A percentile compares a stretch with the other conserved stretches of the same genome.
Evolutionary conservation across 2,329 filamentous ascomycete genomes (phyloP).

Genomic region (Orbilia brochopaga): DNA sequence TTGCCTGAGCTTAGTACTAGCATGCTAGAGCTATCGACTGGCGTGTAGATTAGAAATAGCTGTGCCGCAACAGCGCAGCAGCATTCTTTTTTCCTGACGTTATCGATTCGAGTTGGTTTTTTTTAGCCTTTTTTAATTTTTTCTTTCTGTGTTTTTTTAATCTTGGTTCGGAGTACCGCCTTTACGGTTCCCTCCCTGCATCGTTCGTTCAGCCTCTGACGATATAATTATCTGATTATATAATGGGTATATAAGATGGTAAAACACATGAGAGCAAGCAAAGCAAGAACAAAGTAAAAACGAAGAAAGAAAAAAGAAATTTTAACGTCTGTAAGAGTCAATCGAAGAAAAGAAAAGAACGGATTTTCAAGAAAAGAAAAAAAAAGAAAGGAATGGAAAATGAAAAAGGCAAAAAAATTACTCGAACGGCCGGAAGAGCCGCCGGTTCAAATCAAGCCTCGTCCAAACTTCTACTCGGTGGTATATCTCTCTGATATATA

Average conservation of each 20-base stretch:
- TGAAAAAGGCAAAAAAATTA: background rate
- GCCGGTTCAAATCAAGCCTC: conserved; percentile 1
- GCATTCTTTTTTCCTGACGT: conserved; percentile 12
- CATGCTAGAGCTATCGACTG: background rate
- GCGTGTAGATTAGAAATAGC: conserved; percentile 11
- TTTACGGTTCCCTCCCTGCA: conserved; percentile 1
- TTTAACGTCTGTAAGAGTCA: too few species aligned
- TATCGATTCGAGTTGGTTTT: background rate
- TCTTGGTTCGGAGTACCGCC: background rate
- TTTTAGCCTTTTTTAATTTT: conserved; percentile 7
- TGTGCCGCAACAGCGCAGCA: conserved; percentile 43
- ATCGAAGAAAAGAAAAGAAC: too few species aligned
- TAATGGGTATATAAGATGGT: background rate
- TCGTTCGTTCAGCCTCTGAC: conserved; percentile 8
- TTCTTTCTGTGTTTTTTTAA: background rate
- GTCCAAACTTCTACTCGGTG: conserved; percentile 6
- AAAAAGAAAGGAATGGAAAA: background rate
- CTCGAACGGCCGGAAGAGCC: conserved; percentile 6
- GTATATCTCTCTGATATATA: background rate
- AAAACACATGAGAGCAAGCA: too few species aligned
- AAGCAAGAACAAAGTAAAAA: too few species aligned
- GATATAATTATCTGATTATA: conserved; percentile 5
- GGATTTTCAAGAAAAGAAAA: background rate
- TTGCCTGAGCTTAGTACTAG: conserved; percentile 12
- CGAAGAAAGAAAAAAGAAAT: too few species aligned